phyloP scores from a whole-genome alignment of 2,329 filamentous ascomycete species.

The Ciborinia camelliae region DNA sequence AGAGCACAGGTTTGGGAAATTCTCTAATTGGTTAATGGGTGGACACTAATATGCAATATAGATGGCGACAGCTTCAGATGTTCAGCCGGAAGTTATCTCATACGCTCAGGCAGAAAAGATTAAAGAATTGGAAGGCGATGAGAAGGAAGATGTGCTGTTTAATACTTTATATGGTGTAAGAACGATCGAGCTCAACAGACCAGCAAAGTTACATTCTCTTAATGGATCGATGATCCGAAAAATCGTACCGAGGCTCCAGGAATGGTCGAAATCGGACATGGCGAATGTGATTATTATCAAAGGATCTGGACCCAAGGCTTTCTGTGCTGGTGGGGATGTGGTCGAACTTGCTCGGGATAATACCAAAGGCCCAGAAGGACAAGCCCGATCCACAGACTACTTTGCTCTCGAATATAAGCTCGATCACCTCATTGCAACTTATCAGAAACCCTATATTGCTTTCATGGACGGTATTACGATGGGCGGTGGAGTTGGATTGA shows the following conservation, averaged over 20 bases:
- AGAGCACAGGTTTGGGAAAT: slow-evolving; percentile 48
- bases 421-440: slow-evolving; percentile 92
- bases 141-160: slow-evolving; percentile 90
- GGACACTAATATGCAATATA: slow-evolving; percentile 32
- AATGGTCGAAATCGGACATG: slow-evolving; percentile 94
- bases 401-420: slow-evolving; percentile 95
- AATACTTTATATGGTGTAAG: slow-evolving; percentile 83
- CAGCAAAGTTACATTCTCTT: slow-evolving; percentile 85
- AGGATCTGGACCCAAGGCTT: slow-evolving; percentile 76
- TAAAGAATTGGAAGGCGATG: slow-evolving; percentile 52
- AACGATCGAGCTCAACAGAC: slow-evolving; percentile 90
- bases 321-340: slow-evolving; percentile 94
- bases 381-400: slow-evolving; percentile 74
- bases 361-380: slow-evolving; percentile 62
- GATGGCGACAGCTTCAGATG: slow-evolving; percentile 40
- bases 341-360: slow-evolving; percentile 73
- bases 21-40: slow-evolving; percentile 5
- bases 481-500: slow-evolving; percentile 93
- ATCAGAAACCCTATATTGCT: slow-evolving; percentile 86
- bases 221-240: slow-evolving; percentile 94
- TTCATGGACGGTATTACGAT: slow-evolving; percentile 99
- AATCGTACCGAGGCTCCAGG: slow-evolving; percentile 81
- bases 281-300: slow-evolving; percentile 92
- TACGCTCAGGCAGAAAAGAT: slow-evolving; percentile 30
- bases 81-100: not conserved